Percentiles rank a stretch among this genome's conserved stretches.
phyloP scores from a whole-genome alignment of 768 basidiomycete genomes.

The Leccinum incarnatum region DNA sequence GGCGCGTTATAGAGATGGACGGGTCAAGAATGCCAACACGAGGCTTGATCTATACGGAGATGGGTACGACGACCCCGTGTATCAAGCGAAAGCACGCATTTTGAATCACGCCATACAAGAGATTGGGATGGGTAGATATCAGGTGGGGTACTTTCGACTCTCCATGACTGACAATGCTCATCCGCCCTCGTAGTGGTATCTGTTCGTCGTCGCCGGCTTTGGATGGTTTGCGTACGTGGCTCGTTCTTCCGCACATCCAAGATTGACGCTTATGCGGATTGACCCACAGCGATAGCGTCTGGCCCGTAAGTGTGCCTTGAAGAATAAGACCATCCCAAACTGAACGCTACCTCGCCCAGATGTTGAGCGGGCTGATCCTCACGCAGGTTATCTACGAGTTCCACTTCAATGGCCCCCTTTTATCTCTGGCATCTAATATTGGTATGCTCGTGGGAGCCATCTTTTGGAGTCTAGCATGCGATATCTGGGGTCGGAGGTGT shows the following conservation, averaged over 20 bases:
- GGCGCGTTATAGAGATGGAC: too few species aligned
- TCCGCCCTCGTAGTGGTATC: constrained; percentile 30
- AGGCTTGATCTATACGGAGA: constrained; percentile 33
- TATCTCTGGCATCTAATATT: constrained; percentile 50
- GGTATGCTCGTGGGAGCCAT: constrained; percentile 52
- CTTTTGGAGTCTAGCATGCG: constrained; percentile 48
- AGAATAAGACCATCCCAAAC: background rate
- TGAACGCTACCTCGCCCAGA: constrained; percentile 21
- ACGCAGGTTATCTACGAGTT: constrained; percentile 50
- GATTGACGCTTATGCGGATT: too few species aligned
- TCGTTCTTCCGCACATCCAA: too few species aligned
- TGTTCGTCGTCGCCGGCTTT: constrained; percentile 40
- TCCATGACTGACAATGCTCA: background rate
- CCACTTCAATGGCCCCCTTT: constrained; percentile 42
- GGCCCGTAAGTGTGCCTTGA: constrained; percentile 32
- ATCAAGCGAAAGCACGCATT: constrained; percentile 47
- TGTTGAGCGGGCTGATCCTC: constrained; percentile 45
- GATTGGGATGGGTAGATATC: constrained; percentile 57
- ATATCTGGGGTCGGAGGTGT: constrained; percentile 50
- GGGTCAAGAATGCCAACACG: too few species aligned
- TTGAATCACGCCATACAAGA: constrained; percentile 48
- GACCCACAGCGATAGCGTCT: constrained; percentile 29
- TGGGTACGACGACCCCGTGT: constrained; percentile 44
- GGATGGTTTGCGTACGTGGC: constrained; percentile 40
- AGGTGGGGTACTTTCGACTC: constrained; percentile 29